A percentile compares a stretch with the other conserved stretches of the same genome.
phyloP scores from a whole-genome alignment of 78 protist species.

The Dictyostelium citrinum region DNA sequence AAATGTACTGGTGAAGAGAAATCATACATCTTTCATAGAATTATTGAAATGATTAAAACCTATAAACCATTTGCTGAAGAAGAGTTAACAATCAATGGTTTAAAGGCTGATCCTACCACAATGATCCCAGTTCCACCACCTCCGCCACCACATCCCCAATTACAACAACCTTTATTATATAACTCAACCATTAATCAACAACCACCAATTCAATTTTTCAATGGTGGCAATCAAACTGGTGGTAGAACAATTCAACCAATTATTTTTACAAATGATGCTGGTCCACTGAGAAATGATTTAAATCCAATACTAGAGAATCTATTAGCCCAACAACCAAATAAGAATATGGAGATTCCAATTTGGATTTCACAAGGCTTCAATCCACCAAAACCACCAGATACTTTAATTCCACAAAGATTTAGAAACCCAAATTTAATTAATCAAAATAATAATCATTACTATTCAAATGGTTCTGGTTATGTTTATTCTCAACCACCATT shows the following conservation, averaged over 20 bases:
- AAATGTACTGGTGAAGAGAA: constrained; percentile 45
- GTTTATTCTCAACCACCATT: neutral
- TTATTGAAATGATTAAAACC: neutral
- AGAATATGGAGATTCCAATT: constrained; percentile 47
- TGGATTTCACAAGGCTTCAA: constrained; percentile 53
- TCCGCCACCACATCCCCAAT: constrained; percentile 12
- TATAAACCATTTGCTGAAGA: neutral
- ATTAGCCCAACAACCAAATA: neutral
- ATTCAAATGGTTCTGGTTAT: neutral
- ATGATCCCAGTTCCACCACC: neutral
- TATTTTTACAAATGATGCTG: constrained; percentile 16
- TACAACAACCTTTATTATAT: neutral
- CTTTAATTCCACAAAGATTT: neutral
- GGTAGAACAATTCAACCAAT: constrained; percentile 39
- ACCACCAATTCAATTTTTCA: neutral
- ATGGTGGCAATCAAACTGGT: neutral
- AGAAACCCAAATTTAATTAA: neutral
- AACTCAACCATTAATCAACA: neutral
- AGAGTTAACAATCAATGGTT: neutral
- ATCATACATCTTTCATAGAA: constrained; percentile 10
- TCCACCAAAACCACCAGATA: constrained; percentile 28
- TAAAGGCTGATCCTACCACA: neutral
- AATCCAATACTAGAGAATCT: constrained; percentile 23
- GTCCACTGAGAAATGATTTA: neutral
- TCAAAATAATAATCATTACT: neutral